Evolutionary conservation across 2,329 filamentous ascomycete genomes (phyloP).

Genomic region (Phialocephala sp.): DNA sequence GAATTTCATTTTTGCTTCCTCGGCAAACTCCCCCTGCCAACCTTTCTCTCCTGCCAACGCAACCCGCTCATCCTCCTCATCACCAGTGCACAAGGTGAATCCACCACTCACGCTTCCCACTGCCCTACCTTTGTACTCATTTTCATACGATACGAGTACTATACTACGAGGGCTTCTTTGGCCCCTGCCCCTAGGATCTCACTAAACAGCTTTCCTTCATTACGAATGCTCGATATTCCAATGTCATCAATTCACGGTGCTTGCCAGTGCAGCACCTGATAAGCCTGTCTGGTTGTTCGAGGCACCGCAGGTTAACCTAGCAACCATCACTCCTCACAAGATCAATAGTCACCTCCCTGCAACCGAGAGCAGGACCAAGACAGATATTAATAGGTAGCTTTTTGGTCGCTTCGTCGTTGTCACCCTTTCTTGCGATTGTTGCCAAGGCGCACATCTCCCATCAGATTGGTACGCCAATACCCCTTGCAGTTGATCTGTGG

Average conservation of each 20-base stretch:
- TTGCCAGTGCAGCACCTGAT: not conserved
- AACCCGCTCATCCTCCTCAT: not conserved
- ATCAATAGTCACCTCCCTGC: not conserved
- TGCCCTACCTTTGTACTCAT: not conserved
- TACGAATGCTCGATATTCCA: not conserved
- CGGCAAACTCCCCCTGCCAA: not conserved
- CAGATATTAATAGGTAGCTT: no score
- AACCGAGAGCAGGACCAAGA: no score
- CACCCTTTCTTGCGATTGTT: not conserved
- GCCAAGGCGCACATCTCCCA: not conserved
- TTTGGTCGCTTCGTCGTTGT: not conserved
- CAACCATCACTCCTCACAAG: slow-evolving; percentile 5
- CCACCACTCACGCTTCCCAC: not conserved
- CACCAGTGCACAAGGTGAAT: not conserved
- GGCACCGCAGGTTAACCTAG: not conserved
- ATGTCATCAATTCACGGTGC: not conserved
- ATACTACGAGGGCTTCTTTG: not conserved
- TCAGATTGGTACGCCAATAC: not conserved
- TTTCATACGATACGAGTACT: not conserved
- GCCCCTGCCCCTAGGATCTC: no score
- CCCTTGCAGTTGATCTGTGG: slow-evolving; percentile 12
- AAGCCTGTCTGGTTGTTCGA: not conserved
- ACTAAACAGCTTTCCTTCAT: not conserved
- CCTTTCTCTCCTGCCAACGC: not conserved
- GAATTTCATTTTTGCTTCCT: slow-evolving; percentile 1